A percentile compares a stretch with the other conserved stretches of the same genome.
These are phyloP conservation scores for Artemisia annua DNA, from an alignment of 129 eudicot genomes.

Conservation along the genomic window DNA sequence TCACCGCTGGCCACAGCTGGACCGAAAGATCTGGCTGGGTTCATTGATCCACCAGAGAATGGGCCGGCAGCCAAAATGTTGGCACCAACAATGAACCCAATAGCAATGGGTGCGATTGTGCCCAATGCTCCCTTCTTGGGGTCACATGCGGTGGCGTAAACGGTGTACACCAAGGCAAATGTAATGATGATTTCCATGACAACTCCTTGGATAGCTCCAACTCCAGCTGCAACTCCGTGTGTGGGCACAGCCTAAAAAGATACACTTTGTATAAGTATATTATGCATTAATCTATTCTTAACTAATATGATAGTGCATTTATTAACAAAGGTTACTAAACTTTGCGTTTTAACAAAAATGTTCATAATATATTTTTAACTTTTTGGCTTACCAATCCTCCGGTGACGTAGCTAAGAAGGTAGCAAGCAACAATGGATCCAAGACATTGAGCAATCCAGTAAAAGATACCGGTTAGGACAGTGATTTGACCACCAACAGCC, in stretches of 20 bases:
- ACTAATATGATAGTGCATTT: no score
- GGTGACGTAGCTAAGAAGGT: conserved; percentile 51
- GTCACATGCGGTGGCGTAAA: conserved; percentile 71
- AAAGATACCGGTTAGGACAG: conserved; percentile 50
- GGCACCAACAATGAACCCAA: conserved; percentile 88
- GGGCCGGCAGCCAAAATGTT: conserved; percentile 93
- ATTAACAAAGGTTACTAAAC: no score
- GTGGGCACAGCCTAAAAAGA: conserved; percentile 51
- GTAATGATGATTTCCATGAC: conserved; percentile 61
- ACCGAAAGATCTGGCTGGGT: conserved; percentile 91
- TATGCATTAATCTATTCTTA: no score
- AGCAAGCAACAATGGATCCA: conserved; percentile 48
- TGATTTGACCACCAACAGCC: conserved; percentile 61
- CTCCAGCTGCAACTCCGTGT: conserved; percentile 54
- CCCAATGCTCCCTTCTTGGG: conserved; percentile 86
- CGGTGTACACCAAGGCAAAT: conserved; percentile 61
- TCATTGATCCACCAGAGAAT: conserved; percentile 90
- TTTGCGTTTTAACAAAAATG: background rate
- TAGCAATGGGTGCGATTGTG: conserved; percentile 66
- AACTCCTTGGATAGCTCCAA: conserved; percentile 51
- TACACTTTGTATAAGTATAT: background rate
- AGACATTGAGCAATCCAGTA: conserved; percentile 54
- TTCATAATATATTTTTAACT: background rate
- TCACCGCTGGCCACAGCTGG: conserved; percentile 77
- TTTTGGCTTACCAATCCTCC: conserved; percentile 47